A percentile compares a stretch with the other conserved stretches of the same genome.
Conservation (phyloP, 139 green algal species). For the Tetratostichococcus sp. region DNA sequence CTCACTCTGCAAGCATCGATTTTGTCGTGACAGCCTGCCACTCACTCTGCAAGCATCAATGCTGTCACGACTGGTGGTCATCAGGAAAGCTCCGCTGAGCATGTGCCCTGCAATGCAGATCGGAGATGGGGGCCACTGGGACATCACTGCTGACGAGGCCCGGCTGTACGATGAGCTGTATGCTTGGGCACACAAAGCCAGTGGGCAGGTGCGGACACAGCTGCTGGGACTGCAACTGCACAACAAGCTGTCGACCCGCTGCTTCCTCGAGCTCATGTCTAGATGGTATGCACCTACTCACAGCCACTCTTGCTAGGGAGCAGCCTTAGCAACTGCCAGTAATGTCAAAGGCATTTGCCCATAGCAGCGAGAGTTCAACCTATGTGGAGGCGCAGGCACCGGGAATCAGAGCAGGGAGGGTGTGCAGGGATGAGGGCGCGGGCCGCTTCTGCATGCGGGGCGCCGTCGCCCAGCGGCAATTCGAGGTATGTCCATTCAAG, state of each 20-base stretch:
- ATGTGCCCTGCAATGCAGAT: not conserved
- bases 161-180: not conserved
- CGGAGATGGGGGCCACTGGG: not conserved
- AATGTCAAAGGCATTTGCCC: not conserved
- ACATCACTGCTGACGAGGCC: not conserved
- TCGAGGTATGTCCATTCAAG: no score
- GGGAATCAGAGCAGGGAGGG: not conserved
- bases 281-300: not conserved
- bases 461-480: not conserved
- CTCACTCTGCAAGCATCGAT: no score
- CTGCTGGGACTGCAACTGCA: no score
- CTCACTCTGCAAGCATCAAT: no score
- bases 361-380: not conserved
- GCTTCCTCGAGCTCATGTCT: no score
- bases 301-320: no score
- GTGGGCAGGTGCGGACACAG: not conserved
- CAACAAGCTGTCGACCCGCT: no score
- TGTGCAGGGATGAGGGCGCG: not conserved
- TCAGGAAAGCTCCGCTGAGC: no score
- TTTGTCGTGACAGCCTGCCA: no score
- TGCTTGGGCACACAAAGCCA: not conserved
- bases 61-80: no score
- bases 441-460: not conserved
- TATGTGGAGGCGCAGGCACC: not conserved
- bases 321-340: not conserved